phyloP scores from a whole-genome alignment of 352 stramenopile genomes.

The Pythium guiyangense region DNA sequence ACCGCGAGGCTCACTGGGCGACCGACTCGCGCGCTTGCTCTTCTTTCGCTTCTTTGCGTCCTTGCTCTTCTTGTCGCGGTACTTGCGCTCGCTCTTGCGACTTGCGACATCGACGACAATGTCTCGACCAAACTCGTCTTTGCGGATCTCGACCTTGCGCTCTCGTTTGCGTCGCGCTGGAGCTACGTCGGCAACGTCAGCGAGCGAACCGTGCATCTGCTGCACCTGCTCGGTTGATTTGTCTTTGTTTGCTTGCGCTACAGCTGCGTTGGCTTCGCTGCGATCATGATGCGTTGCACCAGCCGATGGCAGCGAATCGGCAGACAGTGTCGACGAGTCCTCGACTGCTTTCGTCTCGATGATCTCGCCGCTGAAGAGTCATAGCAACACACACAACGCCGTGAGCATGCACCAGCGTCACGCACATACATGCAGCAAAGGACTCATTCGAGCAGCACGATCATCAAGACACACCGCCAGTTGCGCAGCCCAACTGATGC shows the following conservation, averaged over 20 bases:
- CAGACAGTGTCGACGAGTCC: not conserved
- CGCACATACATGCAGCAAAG: not conserved
- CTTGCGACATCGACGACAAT: slow-evolving; percentile 21
- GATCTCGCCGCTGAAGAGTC: slow-evolving; percentile 20
- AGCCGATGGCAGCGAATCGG: not conserved
- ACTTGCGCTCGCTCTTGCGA: not conserved
- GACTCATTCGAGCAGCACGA: not conserved
- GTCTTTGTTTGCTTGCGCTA: not conserved
- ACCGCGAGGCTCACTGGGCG: slow-evolving; percentile 9
- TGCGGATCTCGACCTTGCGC: slow-evolving; percentile 25
- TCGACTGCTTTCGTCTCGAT: slow-evolving; percentile 17
- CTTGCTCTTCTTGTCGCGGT: slow-evolving; percentile 19
- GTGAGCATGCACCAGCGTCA: not conserved
- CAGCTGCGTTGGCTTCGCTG: no score
- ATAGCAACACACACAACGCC: not conserved
- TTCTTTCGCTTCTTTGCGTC: slow-evolving; percentile 19
- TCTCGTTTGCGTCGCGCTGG: slow-evolving; percentile 14
- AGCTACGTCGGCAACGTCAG: not conserved
- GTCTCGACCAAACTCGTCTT: slow-evolving; percentile 83
- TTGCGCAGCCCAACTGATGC: slow-evolving; percentile 18
- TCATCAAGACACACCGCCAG: slow-evolving; percentile 23
- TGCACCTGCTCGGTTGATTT: not conserved
- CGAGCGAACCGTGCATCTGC: not conserved
- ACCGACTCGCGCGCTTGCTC: slow-evolving; percentile 17
- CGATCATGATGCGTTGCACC: not conserved